Base-by-base conservation (phyloP, 768 basidiomycete genomes). In the Leucosporidium creatinivorum region DNA sequence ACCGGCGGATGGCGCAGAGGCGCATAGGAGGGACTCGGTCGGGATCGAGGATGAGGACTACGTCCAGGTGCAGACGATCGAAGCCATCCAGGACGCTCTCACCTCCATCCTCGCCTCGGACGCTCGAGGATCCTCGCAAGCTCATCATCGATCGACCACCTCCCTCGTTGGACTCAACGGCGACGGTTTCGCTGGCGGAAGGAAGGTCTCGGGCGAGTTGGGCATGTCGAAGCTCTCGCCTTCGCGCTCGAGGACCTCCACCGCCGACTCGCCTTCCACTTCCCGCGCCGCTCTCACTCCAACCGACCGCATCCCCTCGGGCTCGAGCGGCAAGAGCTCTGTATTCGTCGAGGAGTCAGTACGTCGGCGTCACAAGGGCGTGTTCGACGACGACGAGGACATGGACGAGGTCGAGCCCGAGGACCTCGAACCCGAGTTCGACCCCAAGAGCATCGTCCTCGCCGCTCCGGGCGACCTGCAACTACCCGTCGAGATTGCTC, bases 91-190 rank as follows among this genome's bases (percentile, higher is more conserved):
- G 74, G 93, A 93, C 12, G 96, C 96, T 6, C 81, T 99, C 69
- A 93, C 90, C 15, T 91, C 94, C 76, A 97, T 99, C 77, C 93
- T 99, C 75, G 91, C 91, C 4, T 81, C 88, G 50, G 90, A 94
- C 86, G 66, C 65, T n/a, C 31, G 23, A 2, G 47, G 50, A 1
- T 47, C 28, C 19, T 25, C 30, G 6, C 39, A 44, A 36, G 30
- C 58, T 21, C 6, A 17, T 26, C 28, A 19, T 33, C 55, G 21
- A 33, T 25, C 61, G 49, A 52, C 23, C 23, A 7, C 65, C 18
- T 57, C 65, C 21, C 39, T 61, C 30, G 9, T 44, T 5, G 25
- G 25, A 23, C 25, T 26, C 23, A 51, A 51, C 50, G 9, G 21
- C 50, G 50, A 23, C 13, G 8, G 3, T 23, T 23, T 25, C 9